A percentile compares a stretch with the other conserved stretches of the same genome.
Evolutionary conservation across 805 yeast genomes (phyloP).

Genomic region (Wickerhamomyces chambardii): DNA sequence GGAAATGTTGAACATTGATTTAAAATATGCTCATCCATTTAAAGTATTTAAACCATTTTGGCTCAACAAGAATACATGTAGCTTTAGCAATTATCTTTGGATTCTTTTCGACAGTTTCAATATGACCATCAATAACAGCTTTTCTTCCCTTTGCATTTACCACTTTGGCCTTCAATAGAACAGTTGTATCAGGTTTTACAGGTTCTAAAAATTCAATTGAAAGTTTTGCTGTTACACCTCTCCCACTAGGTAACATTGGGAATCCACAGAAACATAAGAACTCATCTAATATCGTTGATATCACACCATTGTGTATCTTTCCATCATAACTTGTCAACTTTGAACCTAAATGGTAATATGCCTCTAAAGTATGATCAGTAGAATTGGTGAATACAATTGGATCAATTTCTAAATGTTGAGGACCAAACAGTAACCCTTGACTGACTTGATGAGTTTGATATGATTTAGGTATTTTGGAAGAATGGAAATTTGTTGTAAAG

Average conservation of each 20-base stretch:
- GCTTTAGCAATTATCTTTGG: constrained; percentile 48
- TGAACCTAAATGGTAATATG: constrained; percentile 66
- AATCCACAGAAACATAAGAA: constrained; percentile 83
- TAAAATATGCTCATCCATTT: constrained; percentile 38
- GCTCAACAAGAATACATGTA: constrained; percentile 70
- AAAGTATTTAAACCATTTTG: constrained; percentile 77
- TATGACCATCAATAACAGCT: constrained; percentile 63
- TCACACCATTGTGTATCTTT: constrained; percentile 72
- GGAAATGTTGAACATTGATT: no score
- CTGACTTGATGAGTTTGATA: constrained; percentile 60
- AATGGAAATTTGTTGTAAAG: constrained; percentile 21
- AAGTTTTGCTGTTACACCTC: constrained; percentile 86
- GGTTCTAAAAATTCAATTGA: constrained; percentile 47
- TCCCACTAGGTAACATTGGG: constrained; percentile 63
- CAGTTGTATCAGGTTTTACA: constrained; percentile 45
- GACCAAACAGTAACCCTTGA: constrained; percentile 64
- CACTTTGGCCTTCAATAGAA: constrained; percentile 63
- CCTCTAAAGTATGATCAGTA: constrained; percentile 42
- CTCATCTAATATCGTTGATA: constrained; percentile 78
- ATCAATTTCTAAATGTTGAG: constrained; percentile 60
- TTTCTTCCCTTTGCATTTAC: constrained; percentile 67
- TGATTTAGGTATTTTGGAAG: constrained; percentile 43
- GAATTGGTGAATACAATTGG: constrained; percentile 57
- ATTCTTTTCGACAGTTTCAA: constrained; percentile 39
- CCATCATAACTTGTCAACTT: constrained; percentile 61